phyloP scores from a whole-genome alignment of 1,284 basidiomycete species.

The Salmacisia buchloeana region DNA sequence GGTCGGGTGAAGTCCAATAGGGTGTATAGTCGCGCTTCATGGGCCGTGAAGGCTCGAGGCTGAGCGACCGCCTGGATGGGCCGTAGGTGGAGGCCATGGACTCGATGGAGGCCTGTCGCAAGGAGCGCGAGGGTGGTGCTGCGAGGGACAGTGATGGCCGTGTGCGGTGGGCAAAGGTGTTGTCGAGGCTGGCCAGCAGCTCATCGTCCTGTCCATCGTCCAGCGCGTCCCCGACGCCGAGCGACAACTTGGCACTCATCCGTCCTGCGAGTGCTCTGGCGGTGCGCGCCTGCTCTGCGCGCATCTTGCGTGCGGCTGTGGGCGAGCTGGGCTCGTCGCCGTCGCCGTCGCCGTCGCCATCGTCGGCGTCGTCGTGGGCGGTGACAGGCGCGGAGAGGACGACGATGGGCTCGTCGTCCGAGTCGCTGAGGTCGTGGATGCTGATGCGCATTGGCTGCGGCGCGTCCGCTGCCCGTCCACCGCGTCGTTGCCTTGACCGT shows the following conservation, averaged over 20 bases:
- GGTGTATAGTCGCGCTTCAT: not conserved
- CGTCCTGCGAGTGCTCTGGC: not conserved
- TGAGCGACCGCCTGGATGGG: not conserved
- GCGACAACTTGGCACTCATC: not conserved
- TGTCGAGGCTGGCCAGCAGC: no score
- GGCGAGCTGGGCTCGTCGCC: not conserved
- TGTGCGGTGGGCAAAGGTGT: no score
- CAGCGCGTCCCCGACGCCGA: no score
- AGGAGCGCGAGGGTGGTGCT: not conserved
- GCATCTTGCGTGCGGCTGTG: not conserved
- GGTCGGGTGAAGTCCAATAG: not conserved
- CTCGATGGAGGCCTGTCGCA: not conserved
- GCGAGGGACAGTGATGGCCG: no score
- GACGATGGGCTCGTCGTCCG: not conserved
- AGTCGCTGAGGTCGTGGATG: conserved; percentile 4
- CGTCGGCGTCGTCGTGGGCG: not conserved
- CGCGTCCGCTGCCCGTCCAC: no score
- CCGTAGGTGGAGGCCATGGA: not conserved
- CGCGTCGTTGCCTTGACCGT: no score
- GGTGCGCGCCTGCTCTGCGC: not conserved
- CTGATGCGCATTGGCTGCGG: conserved; percentile 10
- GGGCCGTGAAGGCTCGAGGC: not conserved
- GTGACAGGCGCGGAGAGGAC: not conserved
- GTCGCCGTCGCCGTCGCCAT: not conserved
- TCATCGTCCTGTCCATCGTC: no score